Conservation (phyloP, 169 alveolate species). For the Cardiosporidium cionae region DNA sequence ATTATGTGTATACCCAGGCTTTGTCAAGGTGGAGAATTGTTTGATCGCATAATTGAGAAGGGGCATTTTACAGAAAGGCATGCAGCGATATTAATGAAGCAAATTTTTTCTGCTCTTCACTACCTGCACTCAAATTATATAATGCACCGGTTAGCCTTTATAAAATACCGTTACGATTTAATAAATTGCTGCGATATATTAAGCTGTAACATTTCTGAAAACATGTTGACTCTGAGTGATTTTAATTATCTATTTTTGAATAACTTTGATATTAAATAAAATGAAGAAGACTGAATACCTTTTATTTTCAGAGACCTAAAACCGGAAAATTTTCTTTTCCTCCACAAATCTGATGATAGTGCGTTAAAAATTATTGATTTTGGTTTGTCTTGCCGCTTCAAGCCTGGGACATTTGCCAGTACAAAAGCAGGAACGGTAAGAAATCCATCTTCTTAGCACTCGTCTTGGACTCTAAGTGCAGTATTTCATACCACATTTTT, state of each 20-base stretch:
- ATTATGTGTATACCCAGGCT: conserved; percentile 23
- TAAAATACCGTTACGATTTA: neutral
- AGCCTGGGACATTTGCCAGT: conserved; percentile 40
- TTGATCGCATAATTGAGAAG: conserved; percentile 82
- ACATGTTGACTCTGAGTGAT: too few species aligned
- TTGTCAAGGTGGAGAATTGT: conserved; percentile 91
- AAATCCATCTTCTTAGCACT: neutral
- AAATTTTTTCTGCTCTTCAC: conserved; percentile 76
- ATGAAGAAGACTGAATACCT: too few species aligned
- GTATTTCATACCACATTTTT: neutral
- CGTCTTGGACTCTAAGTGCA: neutral
- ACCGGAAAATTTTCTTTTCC: conserved; percentile 74
- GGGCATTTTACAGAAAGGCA: conserved; percentile 76
- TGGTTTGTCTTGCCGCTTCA: conserved; percentile 72
- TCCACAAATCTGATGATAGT: conserved; percentile 39
- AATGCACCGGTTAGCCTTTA: conserved; percentile 23
- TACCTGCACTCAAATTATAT: conserved; percentile 69
- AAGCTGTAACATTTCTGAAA: too few species aligned
- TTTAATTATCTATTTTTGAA: too few species aligned
- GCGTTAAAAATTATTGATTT: conserved; percentile 73
- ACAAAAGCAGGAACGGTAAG: conserved; percentile 68
- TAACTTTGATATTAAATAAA: too few species aligned
- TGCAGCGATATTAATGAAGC: conserved; percentile 71
- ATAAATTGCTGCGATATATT: too few species aligned
- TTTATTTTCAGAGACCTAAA: conserved; percentile 73